phyloP scores from a whole-genome alignment of 2,329 filamentous ascomycete genomes.

The Kalaharituber pfeilii region DNA sequence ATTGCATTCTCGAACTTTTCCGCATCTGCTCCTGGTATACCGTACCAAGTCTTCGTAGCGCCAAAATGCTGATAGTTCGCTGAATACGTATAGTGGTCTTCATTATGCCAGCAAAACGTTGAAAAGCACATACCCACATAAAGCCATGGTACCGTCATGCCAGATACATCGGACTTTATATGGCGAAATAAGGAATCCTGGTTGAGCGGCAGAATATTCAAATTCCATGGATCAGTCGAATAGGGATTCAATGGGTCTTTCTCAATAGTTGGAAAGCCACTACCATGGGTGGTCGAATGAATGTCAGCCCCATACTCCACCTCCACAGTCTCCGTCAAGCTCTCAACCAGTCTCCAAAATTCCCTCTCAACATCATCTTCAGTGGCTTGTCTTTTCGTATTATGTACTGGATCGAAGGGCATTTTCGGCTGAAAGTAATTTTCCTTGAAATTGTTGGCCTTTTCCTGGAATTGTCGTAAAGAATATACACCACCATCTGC shows the following conservation, averaged over 20 bases:
- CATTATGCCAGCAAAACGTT: conserved; percentile 98
- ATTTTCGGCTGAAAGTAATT: conserved; percentile 82
- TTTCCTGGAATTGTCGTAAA: conserved; percentile 86
- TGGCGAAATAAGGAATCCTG: conserved; percentile 86
- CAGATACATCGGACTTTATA: conserved; percentile 95
- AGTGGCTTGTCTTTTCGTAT: conserved; percentile 62
- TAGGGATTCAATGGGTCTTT: conserved; percentile 75
- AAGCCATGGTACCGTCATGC: conserved; percentile 98
- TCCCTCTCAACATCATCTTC: conserved; percentile 94
- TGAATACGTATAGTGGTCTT: conserved; percentile 95
- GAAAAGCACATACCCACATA: conserved; percentile 99
- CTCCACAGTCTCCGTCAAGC: conserved; percentile 85
- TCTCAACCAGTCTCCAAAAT: conserved; percentile 90
- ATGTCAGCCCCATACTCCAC: conserved; percentile 98
- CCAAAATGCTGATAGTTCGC: conserved; percentile 98
- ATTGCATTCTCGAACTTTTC: conserved; percentile 92
- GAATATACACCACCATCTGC: conserved; percentile 95
- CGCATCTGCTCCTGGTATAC: conserved; percentile 82
- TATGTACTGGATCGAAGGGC: conserved; percentile 69
- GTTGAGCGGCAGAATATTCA: conserved; percentile 80
- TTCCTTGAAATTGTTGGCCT: conserved; percentile 87
- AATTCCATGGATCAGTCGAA: conserved; percentile 82
- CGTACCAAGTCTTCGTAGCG: conserved; percentile 97
- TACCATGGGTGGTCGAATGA: conserved; percentile 93
- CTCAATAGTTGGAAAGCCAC: conserved; percentile 88